Percentiles rank a stretch among this genome's conserved stretches.
phyloP scores from a whole-genome alignment of 2,329 filamentous ascomycete species.

The Paraphoma chrysanthemicola region DNA sequence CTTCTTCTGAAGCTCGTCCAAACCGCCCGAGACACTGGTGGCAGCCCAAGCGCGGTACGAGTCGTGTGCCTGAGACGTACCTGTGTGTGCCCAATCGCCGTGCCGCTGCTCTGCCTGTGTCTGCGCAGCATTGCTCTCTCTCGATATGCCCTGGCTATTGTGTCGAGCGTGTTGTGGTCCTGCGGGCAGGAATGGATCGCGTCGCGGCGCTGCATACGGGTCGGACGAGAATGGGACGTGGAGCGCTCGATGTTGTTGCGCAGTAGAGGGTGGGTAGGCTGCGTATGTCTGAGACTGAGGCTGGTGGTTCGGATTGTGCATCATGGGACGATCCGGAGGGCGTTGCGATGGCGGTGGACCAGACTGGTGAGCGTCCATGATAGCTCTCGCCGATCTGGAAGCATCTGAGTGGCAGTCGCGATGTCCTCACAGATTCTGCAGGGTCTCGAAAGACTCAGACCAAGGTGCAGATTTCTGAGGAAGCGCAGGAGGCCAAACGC shows the following conservation, averaged over 20 bases:
- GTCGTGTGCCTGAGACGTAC: conserved; percentile 29
- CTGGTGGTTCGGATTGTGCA: conserved; percentile 65
- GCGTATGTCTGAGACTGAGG: conserved; percentile 31
- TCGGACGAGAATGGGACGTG: conserved; percentile 55
- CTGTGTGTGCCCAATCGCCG: conserved; percentile 44
- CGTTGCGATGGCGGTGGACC: conserved; percentile 49
- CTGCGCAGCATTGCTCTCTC: conserved; percentile 36
- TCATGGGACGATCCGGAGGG: conserved; percentile 50
- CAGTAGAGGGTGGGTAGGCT: conserved; percentile 44
- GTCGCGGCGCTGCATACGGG: conserved; percentile 54
- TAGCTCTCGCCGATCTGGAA: conserved; percentile 13
- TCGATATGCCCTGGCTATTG: conserved; percentile 49
- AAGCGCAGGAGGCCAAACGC: background rate
- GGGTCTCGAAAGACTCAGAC: background rate
- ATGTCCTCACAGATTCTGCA: background rate
- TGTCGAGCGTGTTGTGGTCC: conserved; percentile 44
- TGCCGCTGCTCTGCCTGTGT: conserved; percentile 37
- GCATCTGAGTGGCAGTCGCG: conserved; percentile 16
- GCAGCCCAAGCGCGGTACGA: background rate
- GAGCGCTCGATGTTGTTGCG: conserved; percentile 45
- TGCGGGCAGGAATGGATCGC: conserved; percentile 56
- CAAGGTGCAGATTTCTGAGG: background rate
- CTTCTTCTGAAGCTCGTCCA: background rate
- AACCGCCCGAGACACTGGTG: background rate
- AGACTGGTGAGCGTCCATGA: conserved; percentile 48